Base-by-base conservation (phyloP, 176 grass and related monocot genomes). In the Chloris gayana region DNA sequence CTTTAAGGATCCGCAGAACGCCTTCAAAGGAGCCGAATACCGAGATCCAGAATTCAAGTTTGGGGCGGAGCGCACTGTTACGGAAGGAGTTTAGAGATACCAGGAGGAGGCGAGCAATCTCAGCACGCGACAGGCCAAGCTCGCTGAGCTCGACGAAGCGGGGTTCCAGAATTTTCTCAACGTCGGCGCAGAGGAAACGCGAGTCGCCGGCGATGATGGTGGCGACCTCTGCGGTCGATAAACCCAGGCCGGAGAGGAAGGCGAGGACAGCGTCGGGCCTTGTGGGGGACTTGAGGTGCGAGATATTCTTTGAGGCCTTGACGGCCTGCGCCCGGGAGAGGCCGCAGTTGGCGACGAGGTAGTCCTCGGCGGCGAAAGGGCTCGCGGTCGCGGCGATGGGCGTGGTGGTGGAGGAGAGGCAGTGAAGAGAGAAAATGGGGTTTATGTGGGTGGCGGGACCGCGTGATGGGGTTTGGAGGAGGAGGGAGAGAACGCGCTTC, bases 91-190 rank as follows among this genome's bases (percentile, higher is more conserved):
- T 0, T 47, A 18, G 54, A 13, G 51, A 31, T 47, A 34, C 10
- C 77, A 45, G 47, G 70, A 80, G 7, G 69, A 86, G 62, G 37
- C 51, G 77, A 21, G 70, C 50, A 37, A 80, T 75, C 76, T 42
- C 31, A 35, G 32, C 9, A 7, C 24, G 69, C 57, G 72, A 42
- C 41, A 70, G 41, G 5, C 68, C 41, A 21, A 80, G 27, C 26
- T 2, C 38, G 12, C 12, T 6, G 49, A 80, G 69, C 70, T 80
- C 50, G n/a, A 0, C 47, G 49, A 80, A 29, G 49, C 84, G 77
- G 22, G 25, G 57, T 0, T 35, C 22, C 5, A 86, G 77, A 49
- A 30, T 87, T 2, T 11, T 68, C 29, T 74, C 70, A 26, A 86
- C 70, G 11, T 22, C 22, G 14, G 77, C 37, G 11, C 77, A 75